These are phyloP conservation scores for Penicillium sp. DNA, from an alignment of 2,329 filamentous ascomycete genomes.

Conservation along the genomic window DNA sequence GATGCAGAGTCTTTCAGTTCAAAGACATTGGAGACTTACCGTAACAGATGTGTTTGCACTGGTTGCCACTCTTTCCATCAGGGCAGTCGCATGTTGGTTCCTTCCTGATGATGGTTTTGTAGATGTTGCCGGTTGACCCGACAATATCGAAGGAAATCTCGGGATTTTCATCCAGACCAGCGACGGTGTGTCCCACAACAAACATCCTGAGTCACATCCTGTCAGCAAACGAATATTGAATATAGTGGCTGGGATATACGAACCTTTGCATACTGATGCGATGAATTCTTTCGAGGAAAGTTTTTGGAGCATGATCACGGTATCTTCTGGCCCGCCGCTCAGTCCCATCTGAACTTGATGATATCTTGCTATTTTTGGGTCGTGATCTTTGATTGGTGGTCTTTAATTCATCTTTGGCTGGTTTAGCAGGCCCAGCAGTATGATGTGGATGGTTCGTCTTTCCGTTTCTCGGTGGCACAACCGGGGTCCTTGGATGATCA, in stretches of 20 bases:
- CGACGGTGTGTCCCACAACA: conserved; percentile 52
- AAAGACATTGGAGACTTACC: conserved; percentile 35
- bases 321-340: conserved; percentile 45
- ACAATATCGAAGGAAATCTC: conserved; percentile 57
- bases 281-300: conserved; percentile 48
- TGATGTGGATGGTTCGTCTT: neutral
- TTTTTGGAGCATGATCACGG: conserved; percentile 44
- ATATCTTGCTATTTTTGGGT: neutral
- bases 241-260: neutral
- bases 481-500: neutral
- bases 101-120: conserved; percentile 56
- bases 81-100: conserved; percentile 57
- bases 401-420: neutral
- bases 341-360: neutral
- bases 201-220: conserved; percentile 48
- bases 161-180: conserved; percentile 45
- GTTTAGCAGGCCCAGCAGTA: neutral
- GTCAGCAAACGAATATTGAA: neutral
- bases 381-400: neutral
- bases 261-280: conserved; percentile 44
- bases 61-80: conserved; percentile 54
- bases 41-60: conserved; percentile 65
- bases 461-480: neutral
- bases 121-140: conserved; percentile 63
- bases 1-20: neutral